phyloP scores from a whole-genome alignment of 2,329 filamentous ascomycete genomes.

The Phoma herbarum region DNA sequence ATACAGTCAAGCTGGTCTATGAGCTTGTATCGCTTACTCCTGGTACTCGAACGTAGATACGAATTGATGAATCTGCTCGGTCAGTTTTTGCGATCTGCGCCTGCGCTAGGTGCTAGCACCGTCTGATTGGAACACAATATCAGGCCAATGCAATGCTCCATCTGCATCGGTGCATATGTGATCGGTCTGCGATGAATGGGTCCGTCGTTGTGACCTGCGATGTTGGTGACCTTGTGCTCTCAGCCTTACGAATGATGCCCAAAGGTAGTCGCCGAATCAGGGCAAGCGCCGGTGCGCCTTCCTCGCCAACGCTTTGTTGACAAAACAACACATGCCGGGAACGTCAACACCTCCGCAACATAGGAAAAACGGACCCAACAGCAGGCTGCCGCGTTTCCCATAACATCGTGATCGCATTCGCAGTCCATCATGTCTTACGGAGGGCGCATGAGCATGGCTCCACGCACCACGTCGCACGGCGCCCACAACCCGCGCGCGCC shows the following conservation, averaged over 20 bases:
- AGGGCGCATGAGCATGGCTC: constrained; percentile 61
- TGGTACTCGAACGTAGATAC: background rate
- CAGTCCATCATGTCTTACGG: constrained; percentile 57
- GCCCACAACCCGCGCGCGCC: constrained; percentile 50
- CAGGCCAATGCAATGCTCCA: background rate
- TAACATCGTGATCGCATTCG: constrained; percentile 2
- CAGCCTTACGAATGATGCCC: constrained; percentile 4
- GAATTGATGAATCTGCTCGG: background rate
- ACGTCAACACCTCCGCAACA: constrained; percentile 11
- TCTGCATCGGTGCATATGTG: background rate
- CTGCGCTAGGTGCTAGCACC: background rate
- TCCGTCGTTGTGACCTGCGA: background rate
- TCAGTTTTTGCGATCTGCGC: background rate
- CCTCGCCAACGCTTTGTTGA: constrained; percentile 25
- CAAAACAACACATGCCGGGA: constrained; percentile 22
- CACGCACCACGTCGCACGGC: constrained; percentile 48
- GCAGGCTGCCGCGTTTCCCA: background rate
- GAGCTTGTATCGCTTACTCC: background rate
- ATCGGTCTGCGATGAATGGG: background rate
- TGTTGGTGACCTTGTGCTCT: background rate
- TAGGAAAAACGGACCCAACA: constrained; percentile 8
- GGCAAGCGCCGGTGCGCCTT: constrained; percentile 16
- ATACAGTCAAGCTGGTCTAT: background rate
- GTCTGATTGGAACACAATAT: background rate
- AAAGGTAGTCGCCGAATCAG: constrained; percentile 21